These are phyloP conservation scores for Craterostigma plantagineum DNA, from an alignment of 257 asterid species.

Conservation along the genomic window DNA sequence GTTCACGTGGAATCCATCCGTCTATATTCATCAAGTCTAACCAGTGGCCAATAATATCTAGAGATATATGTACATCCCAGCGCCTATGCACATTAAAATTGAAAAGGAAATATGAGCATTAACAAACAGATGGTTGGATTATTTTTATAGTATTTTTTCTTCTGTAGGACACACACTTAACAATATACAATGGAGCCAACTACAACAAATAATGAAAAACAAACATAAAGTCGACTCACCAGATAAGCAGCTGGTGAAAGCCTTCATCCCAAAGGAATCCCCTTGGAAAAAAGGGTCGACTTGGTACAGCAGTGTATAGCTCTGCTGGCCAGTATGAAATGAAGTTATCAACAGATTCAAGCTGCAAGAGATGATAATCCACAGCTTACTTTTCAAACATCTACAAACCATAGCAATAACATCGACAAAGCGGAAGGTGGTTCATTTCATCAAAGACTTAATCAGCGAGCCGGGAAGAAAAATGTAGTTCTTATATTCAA, in stretches of 20 bases:
- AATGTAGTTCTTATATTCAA: neutral
- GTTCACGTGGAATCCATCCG: conserved; percentile 99
- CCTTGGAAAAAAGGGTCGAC: conserved; percentile 97
- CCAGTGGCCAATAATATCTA: conserved; percentile 97
- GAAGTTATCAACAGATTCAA: conserved; percentile 28
- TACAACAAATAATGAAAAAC: neutral
- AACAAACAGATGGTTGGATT: no score
- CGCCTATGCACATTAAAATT: conserved; percentile 43
- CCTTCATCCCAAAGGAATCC: conserved; percentile 99
- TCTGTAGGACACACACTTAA: no score
- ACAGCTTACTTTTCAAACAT: neutral
- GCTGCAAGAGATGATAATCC: conserved; percentile 42
- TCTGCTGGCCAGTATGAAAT: conserved; percentile 93
- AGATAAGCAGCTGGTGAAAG: conserved; percentile 82
- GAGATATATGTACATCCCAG: conserved; percentile 76
- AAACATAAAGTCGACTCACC: conserved; percentile 27
- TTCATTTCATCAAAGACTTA: neutral
- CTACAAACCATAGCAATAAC: no score
- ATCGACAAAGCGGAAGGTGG: neutral
- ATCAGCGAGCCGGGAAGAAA: no score
- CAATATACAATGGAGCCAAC: neutral
- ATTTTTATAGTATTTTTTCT: no score
- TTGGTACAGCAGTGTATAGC: conserved; percentile 94
- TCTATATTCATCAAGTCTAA: conserved; percentile 87
- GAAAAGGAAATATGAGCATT: no score